phyloP scores from a whole-genome alignment of 2,329 filamentous ascomycete species.

The Bipolaris victoriae region DNA sequence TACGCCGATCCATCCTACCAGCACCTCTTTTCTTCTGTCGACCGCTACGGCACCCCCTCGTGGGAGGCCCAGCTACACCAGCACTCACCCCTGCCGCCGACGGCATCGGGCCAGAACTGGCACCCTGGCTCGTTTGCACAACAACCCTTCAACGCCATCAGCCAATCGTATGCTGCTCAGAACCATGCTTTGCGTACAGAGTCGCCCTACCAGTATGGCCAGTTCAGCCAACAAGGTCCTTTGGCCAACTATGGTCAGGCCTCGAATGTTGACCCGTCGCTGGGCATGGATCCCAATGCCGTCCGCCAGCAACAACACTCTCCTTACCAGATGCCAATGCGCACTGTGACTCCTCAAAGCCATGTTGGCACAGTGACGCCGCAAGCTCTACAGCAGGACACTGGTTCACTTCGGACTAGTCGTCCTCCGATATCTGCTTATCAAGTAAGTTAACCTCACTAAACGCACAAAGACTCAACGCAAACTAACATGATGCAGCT shows the following conservation, averaged over 20 bases:
- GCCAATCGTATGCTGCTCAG: conserved; percentile 34
- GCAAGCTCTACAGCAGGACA: conserved; percentile 39
- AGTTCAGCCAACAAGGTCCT: conserved; percentile 35
- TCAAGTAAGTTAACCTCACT: conserved; percentile 33
- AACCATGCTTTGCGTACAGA: conserved; percentile 33
- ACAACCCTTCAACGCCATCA: conserved; percentile 31
- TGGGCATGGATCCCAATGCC: conserved; percentile 31
- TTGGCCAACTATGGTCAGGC: conserved; percentile 33
- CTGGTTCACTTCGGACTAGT: conserved; percentile 23
- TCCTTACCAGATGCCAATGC: conserved; percentile 38
- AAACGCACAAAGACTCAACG: neutral
- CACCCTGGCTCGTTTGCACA: conserved; percentile 36
- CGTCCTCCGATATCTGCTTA: conserved; percentile 32
- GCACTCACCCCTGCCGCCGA: conserved; percentile 29
- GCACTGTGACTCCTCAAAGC: conserved; percentile 29
- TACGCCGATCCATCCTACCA: conserved; percentile 42
- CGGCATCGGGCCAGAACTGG: conserved; percentile 30
- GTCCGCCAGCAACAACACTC: conserved; percentile 41
- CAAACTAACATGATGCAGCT: conserved; percentile 31
- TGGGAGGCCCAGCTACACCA: conserved; percentile 42
- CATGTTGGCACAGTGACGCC: conserved; percentile 38
- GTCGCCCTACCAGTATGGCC: conserved; percentile 44
- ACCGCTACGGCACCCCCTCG: conserved; percentile 39
- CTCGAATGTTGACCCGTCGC: conserved; percentile 38
- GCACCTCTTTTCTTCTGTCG: conserved; percentile 36